Base-by-base conservation (phyloP, 1,284 basidiomycete species). In the Sporisorium exsertum region DNA sequence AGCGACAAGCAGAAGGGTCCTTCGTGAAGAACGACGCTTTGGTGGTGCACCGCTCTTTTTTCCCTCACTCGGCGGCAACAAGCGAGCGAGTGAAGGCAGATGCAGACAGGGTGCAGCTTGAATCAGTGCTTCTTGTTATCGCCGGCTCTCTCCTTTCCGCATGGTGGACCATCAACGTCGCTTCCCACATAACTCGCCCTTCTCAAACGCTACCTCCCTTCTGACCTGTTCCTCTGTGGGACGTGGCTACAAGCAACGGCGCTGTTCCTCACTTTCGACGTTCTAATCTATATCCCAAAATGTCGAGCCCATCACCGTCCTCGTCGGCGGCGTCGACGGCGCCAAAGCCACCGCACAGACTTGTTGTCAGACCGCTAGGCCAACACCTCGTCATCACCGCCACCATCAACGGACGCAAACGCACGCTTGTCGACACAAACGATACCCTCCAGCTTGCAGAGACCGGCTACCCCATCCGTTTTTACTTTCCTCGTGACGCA, bases 401-500 rank as follows among this genome's bases (percentile, higher is more conserved):
- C 32, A 40, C 24, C 40, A 54, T 77, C 50, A 32, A 66, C 24
- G 74, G 70, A 1, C 65, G 54, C 43, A 46, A 47, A 50, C 59
- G 50, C 26, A 67, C 64, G 18, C 56, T 77, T n/a, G 51, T 73
- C 57, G 57, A 65, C 13, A 73, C 75, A 3, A 49, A 51, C 15
- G 52, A 63, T 35, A 60, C 75, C 8, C 50, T 73, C 9, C 59
- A 71, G 47, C 58, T 77, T 5, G 70, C 75, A 40, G 75, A 77
- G 15, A 57, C 64, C 54, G 68, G 65, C 52, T 71, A 77, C 51
- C 64, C 71, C 0, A 12, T 65, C 40, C 56, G 71, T 1, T 77
- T 73, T 60, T 77, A 77, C 64, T 70, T 73, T 29, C 75, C 71
- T 5, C 64, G 52, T 20, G 63, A 70, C 18, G 70, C 75, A 2